Evolutionary conservation across 768 basidiomycete genomes (phyloP).

Genomic region (Pleurotus cornucopiae): DNA sequence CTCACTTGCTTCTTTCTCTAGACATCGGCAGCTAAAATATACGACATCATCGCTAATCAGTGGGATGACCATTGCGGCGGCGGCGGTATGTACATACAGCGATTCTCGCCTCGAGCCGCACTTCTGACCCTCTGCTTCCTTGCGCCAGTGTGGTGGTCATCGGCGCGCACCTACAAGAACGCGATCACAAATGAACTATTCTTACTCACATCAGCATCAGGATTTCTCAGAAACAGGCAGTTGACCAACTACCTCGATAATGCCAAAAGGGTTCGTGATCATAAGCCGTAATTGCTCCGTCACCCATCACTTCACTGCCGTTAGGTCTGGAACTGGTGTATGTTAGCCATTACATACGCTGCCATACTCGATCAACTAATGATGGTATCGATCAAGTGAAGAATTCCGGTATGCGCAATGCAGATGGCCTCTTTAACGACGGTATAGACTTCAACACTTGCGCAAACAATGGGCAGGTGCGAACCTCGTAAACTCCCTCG

Average conservation of each 20-base stretch:
- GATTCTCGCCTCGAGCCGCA: not conserved
- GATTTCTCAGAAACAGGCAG: constrained; percentile 34
- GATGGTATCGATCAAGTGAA: constrained; percentile 25
- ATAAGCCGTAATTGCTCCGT: not conserved
- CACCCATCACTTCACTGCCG: not conserved
- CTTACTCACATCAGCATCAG: constrained; percentile 44
- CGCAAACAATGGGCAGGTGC: constrained; percentile 40
- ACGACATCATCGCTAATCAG: constrained; percentile 45
- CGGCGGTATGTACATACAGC: constrained; percentile 31
- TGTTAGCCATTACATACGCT: constrained; percentile 10
- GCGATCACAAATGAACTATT: constrained; percentile 60
- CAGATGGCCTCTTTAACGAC: constrained; percentile 41
- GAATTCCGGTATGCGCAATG: constrained; percentile 41
- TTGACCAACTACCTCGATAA: constrained; percentile 38
- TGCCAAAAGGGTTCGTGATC: constrained; percentile 35
- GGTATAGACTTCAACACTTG: constrained; percentile 33
- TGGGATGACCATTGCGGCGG: constrained; percentile 51
- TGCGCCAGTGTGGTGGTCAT: constrained; percentile 53
- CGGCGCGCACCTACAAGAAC: constrained; percentile 53
- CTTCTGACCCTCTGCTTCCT: not conserved
- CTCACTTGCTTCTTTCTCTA: not conserved
- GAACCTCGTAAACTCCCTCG: not conserved
- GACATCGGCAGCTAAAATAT: constrained; percentile 40
- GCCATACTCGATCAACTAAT: not conserved
- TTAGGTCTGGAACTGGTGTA: constrained; percentile 34